phyloP scores from a whole-genome alignment of 106 monocot species.

The Iris macrosiphon region DNA sequence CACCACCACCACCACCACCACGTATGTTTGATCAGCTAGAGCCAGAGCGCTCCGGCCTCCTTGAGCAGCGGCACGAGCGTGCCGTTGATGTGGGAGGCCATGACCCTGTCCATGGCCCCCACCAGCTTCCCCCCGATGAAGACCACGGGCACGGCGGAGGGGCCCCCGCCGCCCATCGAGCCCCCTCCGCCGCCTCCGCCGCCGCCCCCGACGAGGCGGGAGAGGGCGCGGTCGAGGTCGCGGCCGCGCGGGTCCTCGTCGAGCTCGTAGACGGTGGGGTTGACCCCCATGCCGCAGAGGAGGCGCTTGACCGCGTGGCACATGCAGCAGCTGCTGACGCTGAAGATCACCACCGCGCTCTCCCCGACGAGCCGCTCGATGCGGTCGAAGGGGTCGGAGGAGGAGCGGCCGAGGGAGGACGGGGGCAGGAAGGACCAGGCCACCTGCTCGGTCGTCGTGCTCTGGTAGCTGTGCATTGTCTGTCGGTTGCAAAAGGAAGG shows the following conservation, averaged over 20 bases:
- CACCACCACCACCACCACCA: background rate
- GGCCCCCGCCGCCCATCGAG: slow-evolving; percentile 12
- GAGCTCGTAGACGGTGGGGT: slow-evolving; percentile 77
- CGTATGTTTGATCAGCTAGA: slow-evolving; percentile 12
- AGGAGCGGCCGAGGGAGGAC: too few relatives aligned
- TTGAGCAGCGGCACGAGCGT: slow-evolving; percentile 84
- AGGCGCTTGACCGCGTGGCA: slow-evolving; percentile 85
- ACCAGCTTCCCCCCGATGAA: slow-evolving; percentile 94
- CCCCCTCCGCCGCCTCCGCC: too few relatives aligned
- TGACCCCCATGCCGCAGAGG: slow-evolving; percentile 86
- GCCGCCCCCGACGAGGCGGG: slow-evolving; percentile 30
- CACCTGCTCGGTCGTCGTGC: too few relatives aligned
- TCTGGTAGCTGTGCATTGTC: too few relatives aligned
- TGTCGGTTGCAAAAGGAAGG: too few relatives aligned
- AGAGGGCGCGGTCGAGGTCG: slow-evolving; percentile 65
- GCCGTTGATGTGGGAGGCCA: slow-evolving; percentile 90
- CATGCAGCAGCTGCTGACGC: slow-evolving; percentile 92
- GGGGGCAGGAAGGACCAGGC: too few relatives aligned
- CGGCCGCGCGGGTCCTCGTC: slow-evolving; percentile 64
- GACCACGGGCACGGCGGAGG: slow-evolving; percentile 32
- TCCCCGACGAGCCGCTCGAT: slow-evolving; percentile 63
- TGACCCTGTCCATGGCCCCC: slow-evolving; percentile 78
- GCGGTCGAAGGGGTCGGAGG: slow-evolving; percentile 31
- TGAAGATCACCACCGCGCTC: slow-evolving; percentile 84
- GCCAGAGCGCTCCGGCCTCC: slow-evolving; percentile 94